Base-by-base conservation (phyloP, 1,284 basidiomycete species). In the Coniophora puteana region DNA sequence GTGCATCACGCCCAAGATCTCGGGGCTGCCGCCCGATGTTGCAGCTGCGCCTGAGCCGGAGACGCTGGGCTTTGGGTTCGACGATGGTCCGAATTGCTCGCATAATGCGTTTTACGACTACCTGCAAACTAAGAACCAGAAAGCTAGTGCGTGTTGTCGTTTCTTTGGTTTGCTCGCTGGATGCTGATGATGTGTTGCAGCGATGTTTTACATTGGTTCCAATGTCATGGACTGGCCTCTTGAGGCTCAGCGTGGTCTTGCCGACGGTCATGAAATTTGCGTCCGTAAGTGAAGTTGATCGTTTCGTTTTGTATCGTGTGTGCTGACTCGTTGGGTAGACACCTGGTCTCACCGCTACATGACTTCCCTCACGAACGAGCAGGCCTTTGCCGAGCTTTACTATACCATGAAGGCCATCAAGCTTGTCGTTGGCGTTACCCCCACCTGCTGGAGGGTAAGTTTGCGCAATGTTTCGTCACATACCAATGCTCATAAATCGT, bases 301-400 rank as follows among this genome's bases (percentile, higher is more conserved):
- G n/a, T 45, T 29, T 46, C 25, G 13, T 26, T 8, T 36, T 38
- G 14, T 26, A 11, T 26, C 8, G 5, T 13, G 10, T 33, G 8
- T 12, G 14, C 29, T 31, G 22, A 27, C 26, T 30, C 43, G n/a
- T 26, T 8, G 16, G 13, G 21, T 45, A 72, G 71, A 76, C 46
- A 69, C 68, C 7, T 76, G 73, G 73, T 74, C 71, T 23, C 72
- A 76, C 49, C 58, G 54, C 48, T 73, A 76, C 61, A 74, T 84
- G 61, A 90, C 86, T 23, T 76, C 78, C 6, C 68, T 86, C 33
- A 62, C 74, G 36, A 88, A 80, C 58, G 68, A 78, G 54, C 65
- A 85, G 54, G 83, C 85, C 16, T 83, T 88, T 27, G 84, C 85
- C 11, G 85, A 89, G 60, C 69, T 91, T 25, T 85, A 78, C 41